These are phyloP conservation scores for Austroboletus niveus DNA, from an alignment of 1,284 basidiomycete species.

Conservation along the genomic window DNA sequence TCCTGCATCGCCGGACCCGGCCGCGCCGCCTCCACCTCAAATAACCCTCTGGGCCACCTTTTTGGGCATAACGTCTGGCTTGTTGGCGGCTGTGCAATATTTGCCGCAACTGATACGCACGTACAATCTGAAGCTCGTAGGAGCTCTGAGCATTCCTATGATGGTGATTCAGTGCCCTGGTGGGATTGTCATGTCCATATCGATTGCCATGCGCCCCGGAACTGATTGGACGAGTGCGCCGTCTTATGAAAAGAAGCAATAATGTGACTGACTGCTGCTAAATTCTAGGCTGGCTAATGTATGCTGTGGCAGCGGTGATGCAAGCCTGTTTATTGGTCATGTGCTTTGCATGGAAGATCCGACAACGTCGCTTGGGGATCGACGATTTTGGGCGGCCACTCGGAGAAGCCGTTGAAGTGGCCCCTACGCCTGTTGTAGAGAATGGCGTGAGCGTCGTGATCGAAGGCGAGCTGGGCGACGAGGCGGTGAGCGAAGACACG, in stretches of 20 bases:
- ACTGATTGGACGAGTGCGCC: constrained; percentile 84
- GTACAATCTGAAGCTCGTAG: constrained; percentile 77
- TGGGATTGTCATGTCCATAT: constrained; percentile 83
- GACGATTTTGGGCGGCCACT: constrained; percentile 90
- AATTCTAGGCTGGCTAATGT: constrained; percentile 73
- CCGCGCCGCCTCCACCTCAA: constrained; percentile 35
- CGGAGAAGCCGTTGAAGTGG: background rate
- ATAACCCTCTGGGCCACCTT: constrained; percentile 78
- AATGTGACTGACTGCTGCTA: background rate
- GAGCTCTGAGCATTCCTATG: constrained; percentile 89
- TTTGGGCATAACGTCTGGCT: constrained; percentile 79
- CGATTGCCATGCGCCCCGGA: constrained; percentile 64
- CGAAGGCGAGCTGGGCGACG: constrained; percentile 19
- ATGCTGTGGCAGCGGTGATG: constrained; percentile 83
- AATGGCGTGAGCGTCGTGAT: constrained; percentile 19
- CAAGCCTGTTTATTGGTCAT: constrained; percentile 80
- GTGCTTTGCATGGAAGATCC: constrained; percentile 77
- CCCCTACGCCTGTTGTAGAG: constrained; percentile 9
- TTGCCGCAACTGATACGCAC: constrained; percentile 86
- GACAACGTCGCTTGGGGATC: constrained; percentile 75
- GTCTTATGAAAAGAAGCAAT: background rate
- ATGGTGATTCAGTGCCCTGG: constrained; percentile 96
- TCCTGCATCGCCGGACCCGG: constrained; percentile 39
- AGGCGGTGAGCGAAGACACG: constrained; percentile 17
- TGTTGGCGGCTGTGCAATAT: constrained; percentile 83